Percentiles rank a stretch among this genome's conserved stretches.
phyloP scores from a whole-genome alignment of 768 basidiomycete species.

The Lactifluus hygrophoroides region DNA sequence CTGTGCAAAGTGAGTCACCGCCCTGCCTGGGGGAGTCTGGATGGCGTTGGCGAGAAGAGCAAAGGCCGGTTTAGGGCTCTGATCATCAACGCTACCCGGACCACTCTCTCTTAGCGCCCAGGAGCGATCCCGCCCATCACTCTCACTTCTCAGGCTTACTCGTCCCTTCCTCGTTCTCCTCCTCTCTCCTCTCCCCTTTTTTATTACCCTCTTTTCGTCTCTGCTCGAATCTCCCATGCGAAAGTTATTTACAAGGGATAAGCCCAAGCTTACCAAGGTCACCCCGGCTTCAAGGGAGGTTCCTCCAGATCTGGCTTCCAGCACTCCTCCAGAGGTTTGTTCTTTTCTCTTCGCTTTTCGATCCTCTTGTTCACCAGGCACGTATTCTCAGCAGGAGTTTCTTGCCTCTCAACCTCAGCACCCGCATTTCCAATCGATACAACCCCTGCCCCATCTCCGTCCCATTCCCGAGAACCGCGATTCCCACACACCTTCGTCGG shows the following conservation, averaged over 20 bases:
- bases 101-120: neutral
- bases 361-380: neutral
- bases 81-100: too few species aligned
- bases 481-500: constrained; percentile 25
- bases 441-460: constrained; percentile 12
- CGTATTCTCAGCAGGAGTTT: constrained; percentile 1
- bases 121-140: constrained; percentile 4
- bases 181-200: neutral
- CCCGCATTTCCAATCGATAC: neutral
- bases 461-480: constrained; percentile 7
- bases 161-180: neutral
- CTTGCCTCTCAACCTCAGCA: constrained; percentile 10
- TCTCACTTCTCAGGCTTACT: neutral
- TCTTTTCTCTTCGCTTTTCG: constrained; percentile 4
- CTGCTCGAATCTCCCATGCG: constrained; percentile 45
- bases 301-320: constrained; percentile 25
- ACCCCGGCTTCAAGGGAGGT: constrained; percentile 23
- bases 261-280: constrained; percentile 33
- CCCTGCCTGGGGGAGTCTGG: too few species aligned
- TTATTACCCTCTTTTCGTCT: neutral
- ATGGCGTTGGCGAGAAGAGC: too few species aligned
- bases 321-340: constrained; percentile 27
- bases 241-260: constrained; percentile 50
- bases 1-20: too few species aligned
- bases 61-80: neutral